A percentile compares a stretch with the other conserved stretches of the same genome.
These are phyloP conservation scores for Calocybe indica DNA, from an alignment of 768 basidiomycete genomes.

Conservation along the genomic window DNA sequence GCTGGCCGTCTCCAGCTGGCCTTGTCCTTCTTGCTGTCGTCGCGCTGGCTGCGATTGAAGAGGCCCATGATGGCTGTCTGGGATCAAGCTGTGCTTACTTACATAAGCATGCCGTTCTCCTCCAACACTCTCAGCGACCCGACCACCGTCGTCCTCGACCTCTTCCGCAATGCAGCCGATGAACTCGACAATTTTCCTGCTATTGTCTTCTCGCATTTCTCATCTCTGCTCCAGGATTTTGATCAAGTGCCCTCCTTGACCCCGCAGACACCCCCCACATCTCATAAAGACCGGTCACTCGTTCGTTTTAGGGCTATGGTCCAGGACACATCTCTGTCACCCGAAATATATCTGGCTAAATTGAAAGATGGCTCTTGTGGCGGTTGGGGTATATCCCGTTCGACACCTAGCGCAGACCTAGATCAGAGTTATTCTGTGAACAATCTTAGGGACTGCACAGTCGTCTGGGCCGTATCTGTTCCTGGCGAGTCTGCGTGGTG, in stretches of 20 bases:
- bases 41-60: slow-evolving; percentile 50
- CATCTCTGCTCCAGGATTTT: slow-evolving; percentile 25
- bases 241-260: slow-evolving; percentile 36
- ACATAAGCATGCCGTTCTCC: slow-evolving; percentile 50
- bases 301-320: slow-evolving; percentile 76
- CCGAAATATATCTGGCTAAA: slow-evolving; percentile 64
- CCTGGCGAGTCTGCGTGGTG: slow-evolving; percentile 67
- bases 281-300: slow-evolving; percentile 45
- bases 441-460: slow-evolving; percentile 53
- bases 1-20: slow-evolving; percentile 81
- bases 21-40: slow-evolving; percentile 70
- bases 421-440: slow-evolving; percentile 31
- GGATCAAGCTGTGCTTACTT: slow-evolving; percentile 11
- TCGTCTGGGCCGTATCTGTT: slow-evolving; percentile 71
- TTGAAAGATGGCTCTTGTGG: slow-evolving; percentile 40
- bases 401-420: slow-evolving; percentile 20
- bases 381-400: slow-evolving; percentile 62
- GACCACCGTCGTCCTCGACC: slow-evolving; percentile 36
- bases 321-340: slow-evolving; percentile 72
- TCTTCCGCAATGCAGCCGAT: slow-evolving; percentile 30
- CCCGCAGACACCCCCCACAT: slow-evolving; percentile 45
- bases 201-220: slow-evolving; percentile 42
- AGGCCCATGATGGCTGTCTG: slow-evolving; percentile 38
- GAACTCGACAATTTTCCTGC: slow-evolving; percentile 30
- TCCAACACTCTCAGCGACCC: slow-evolving; percentile 48